Evolutionary conservation across 2,329 filamentous ascomycete species (phyloP).

Genomic region (Alternaria metachromatica): DNA sequence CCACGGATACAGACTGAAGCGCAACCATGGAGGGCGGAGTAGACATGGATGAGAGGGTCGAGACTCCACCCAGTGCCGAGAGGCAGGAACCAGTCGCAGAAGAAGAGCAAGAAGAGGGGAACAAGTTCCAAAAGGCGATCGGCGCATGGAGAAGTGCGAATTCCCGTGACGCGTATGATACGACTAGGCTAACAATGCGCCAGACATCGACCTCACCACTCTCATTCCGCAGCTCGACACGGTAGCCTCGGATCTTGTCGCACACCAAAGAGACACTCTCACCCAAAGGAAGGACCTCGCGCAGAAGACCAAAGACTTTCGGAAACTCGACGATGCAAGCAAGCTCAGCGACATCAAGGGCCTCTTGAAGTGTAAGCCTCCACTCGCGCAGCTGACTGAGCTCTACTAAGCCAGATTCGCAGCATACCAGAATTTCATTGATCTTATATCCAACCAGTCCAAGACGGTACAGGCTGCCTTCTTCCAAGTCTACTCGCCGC

Average conservation of each 20-base stretch:
- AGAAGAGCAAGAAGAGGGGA: constrained; percentile 60
- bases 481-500: constrained; percentile 86
- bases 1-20: not conserved
- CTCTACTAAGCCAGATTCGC: constrained; percentile 32
- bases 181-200: constrained; percentile 22
- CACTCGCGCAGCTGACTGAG: not conserved
- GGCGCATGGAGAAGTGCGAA: constrained; percentile 89
- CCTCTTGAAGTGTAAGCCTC: constrained; percentile 75
- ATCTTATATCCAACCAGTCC: constrained; percentile 92
- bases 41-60: constrained; percentile 34
- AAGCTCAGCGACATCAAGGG: constrained; percentile 90
- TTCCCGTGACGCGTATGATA: not conserved
- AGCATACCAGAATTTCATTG: constrained; percentile 98
- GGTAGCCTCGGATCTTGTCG: constrained; percentile 92
- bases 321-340: constrained; percentile 86
- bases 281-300: constrained; percentile 95
- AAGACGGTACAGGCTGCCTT: constrained; percentile 94
- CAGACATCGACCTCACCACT: constrained; percentile 85
- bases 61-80: constrained; percentile 1
- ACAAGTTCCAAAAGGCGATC: constrained; percentile 97
- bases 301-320: constrained; percentile 98
- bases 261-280: constrained; percentile 92
- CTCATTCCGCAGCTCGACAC: constrained; percentile 87
- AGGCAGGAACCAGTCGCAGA: constrained; percentile 10
- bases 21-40: constrained; percentile 46